Evolutionary conservation across 495 filamentous ascomycete genomes (phyloP).

Genomic region (Neurospora hispaniola): DNA sequence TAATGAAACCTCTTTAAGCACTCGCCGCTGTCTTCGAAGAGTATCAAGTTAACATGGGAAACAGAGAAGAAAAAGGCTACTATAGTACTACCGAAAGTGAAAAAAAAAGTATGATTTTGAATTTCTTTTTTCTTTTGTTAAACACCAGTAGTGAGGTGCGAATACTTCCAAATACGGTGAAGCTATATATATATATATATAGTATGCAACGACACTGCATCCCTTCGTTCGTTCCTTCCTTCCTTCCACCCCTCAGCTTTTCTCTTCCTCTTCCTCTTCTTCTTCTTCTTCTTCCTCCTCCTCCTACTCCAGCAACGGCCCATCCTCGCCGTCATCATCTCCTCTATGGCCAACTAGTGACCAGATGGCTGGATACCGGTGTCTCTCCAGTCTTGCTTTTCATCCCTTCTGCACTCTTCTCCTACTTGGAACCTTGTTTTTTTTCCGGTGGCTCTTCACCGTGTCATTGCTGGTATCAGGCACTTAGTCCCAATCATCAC

Average conservation of each 20-base stretch:
- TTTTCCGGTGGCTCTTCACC: neutral
- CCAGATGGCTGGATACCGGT: neutral
- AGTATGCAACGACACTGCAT: neutral
- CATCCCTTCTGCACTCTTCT: neutral
- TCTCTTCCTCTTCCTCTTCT: neutral
- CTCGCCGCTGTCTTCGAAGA: too few relatives aligned
- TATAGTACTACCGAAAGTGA: too few relatives aligned
- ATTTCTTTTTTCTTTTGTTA: neutral
- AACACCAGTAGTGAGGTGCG: neutral
- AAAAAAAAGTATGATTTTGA: too few relatives aligned
- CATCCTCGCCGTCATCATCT: neutral
- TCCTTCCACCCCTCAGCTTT: too few relatives aligned
- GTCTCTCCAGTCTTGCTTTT: neutral
- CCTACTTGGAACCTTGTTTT: too few relatives aligned
- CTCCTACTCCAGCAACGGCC: neutral
- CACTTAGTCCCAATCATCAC: conserved; percentile 53
- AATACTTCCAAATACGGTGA: neutral
- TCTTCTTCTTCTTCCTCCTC: neutral
- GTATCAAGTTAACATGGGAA: too few relatives aligned
- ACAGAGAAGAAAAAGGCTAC: too few relatives aligned
- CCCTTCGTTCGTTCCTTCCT: neutral
- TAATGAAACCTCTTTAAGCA: too few relatives aligned
- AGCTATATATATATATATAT: neutral
- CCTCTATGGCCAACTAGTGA: neutral
- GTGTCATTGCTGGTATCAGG: neutral